phyloP scores from a whole-genome alignment of 371 early-diverging fungal genomes.

The Apophysomyces elegans region DNA sequence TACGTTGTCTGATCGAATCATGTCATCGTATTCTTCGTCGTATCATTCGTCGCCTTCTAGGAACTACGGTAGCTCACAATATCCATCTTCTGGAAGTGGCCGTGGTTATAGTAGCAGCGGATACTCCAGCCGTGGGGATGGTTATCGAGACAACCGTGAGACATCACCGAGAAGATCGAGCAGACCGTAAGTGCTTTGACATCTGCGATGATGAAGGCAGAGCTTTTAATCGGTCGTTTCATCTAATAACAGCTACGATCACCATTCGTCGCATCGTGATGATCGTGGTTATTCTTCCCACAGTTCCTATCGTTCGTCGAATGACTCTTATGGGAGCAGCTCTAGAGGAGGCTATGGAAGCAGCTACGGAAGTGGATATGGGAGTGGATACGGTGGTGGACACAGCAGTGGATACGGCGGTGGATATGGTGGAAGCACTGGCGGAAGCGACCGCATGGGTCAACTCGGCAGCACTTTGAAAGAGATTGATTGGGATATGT shows the following conservation, averaged over 20 bases:
- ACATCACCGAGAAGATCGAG: slow-evolving; percentile 47
- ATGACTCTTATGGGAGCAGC: slow-evolving; percentile 20
- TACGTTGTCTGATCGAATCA: slow-evolving; percentile 13
- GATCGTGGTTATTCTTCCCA: slow-evolving; percentile 48
- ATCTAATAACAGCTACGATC: slow-evolving; percentile 41
- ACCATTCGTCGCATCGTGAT: slow-evolving; percentile 41
- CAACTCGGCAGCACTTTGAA: slow-evolving; percentile 62
- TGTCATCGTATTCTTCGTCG: slow-evolving; percentile 26
- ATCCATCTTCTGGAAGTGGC: slow-evolving; percentile 23
- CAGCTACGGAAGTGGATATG: slow-evolving; percentile 35
- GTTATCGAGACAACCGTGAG: slow-evolving; percentile 40
- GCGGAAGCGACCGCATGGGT: slow-evolving; percentile 65
- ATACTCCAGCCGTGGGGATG: slow-evolving; percentile 20
- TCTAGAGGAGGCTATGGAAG: slow-evolving; percentile 26
- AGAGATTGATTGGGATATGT: slow-evolving; percentile 73
- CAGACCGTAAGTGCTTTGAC: slow-evolving; percentile 32
- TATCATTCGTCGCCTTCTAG: slow-evolving; percentile 19
- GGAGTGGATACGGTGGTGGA: slow-evolving; percentile 23
- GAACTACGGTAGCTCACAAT: slow-evolving; percentile 17
- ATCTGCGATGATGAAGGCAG: not conserved
- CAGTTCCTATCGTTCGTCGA: slow-evolving; percentile 38
- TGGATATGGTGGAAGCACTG: slow-evolving; percentile 39
- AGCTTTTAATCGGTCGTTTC: not conserved
- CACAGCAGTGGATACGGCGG: slow-evolving; percentile 45
- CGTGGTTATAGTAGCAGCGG: slow-evolving; percentile 17